These are phyloP conservation scores for Spencermartinsiella ligniputridi DNA, from an alignment of 1,139 yeast species.

Conservation along the genomic window DNA sequence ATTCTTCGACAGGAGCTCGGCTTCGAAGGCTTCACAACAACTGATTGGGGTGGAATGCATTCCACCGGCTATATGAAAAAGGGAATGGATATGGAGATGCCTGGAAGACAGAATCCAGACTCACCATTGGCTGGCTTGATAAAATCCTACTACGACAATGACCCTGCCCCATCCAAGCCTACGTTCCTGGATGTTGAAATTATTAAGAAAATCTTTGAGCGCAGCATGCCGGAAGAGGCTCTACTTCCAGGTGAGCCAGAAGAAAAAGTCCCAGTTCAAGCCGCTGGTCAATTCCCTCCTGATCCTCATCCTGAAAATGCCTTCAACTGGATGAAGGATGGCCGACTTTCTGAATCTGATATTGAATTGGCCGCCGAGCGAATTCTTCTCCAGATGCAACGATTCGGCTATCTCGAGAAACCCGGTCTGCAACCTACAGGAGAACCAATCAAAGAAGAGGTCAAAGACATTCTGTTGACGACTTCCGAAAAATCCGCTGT, in stretches of 20 bases:
- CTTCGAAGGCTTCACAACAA: neutral
- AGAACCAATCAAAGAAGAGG: neutral
- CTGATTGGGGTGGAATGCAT: neutral
- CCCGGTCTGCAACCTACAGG: neutral
- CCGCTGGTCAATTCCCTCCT: neutral
- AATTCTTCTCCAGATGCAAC: conserved; percentile 33
- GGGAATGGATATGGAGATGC: conserved; percentile 1
- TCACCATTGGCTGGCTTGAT: too few species aligned
- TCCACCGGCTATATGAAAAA: neutral
- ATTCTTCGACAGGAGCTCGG: neutral
- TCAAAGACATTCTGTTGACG: neutral
- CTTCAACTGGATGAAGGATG: conserved; percentile 39
- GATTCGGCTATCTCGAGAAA: neutral
- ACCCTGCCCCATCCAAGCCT: conserved; percentile 17
- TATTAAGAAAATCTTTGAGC: neutral
- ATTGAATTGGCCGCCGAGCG: conserved; percentile 42
- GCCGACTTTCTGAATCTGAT: conserved; percentile 49
- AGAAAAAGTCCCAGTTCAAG: neutral
- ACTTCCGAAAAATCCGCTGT: neutral
- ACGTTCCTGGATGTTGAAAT: conserved; percentile 32
- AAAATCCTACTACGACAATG: conserved; percentile 8
- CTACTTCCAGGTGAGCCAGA: too few species aligned
- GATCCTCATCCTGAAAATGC: neutral
- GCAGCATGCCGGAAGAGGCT: neutral
- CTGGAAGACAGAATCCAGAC: too few species aligned